These are phyloP conservation scores for Termitomyces sp. DNA, from an alignment of 768 basidiomycete species.

Conservation along the genomic window DNA sequence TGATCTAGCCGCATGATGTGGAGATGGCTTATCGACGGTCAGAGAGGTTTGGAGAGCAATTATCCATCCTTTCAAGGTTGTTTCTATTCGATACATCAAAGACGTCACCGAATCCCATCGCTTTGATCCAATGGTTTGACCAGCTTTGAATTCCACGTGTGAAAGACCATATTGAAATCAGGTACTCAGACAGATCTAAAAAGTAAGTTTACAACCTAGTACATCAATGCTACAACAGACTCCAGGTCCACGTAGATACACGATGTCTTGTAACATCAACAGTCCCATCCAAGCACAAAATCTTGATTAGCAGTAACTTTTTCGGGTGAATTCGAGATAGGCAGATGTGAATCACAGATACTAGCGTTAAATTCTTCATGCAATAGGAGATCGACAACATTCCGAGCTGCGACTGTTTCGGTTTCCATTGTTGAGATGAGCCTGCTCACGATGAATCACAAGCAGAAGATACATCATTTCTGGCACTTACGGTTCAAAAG, in stretches of 20 bases:
- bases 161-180: background rate
- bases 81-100: too few relatives aligned
- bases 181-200: background rate
- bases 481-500: conserved; percentile 78
- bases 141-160: background rate
- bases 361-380: conserved; percentile 67
- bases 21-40: too few relatives aligned
- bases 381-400: conserved; percentile 77
- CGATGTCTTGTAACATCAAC: conserved; percentile 32
- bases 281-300: conserved; percentile 78
- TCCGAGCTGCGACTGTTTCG: conserved; percentile 78
- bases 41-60: too few relatives aligned
- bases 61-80: too few relatives aligned
- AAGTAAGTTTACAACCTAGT: conserved; percentile 5
- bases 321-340: conserved; percentile 15
- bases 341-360: conserved; percentile 55
- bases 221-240: background rate
- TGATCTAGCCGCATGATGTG: too few relatives aligned
- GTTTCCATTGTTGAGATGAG: conserved; percentile 95
- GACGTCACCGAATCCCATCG: too few relatives aligned
- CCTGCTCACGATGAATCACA: conserved; percentile 30
- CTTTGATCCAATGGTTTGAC: too few relatives aligned
- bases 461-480: conserved; percentile 1
- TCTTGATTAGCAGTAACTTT: conserved; percentile 19
- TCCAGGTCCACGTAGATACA: background rate